A percentile compares a stretch with the other conserved stretches of the same genome.
Evolutionary conservation across 345 rosid genomes (phyloP).

Genomic region (Bruguiera sexangula): DNA sequence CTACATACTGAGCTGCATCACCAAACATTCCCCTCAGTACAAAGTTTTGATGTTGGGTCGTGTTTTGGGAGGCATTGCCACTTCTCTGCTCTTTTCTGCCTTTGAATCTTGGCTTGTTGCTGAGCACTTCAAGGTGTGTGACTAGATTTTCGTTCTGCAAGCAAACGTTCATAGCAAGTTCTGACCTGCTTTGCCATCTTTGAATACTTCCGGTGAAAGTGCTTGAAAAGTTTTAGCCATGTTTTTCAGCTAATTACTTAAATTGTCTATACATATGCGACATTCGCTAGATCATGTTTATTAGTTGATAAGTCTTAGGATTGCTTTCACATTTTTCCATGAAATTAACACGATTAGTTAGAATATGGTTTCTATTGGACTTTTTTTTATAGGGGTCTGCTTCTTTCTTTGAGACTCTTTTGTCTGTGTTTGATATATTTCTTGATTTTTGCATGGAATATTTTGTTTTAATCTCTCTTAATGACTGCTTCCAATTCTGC

Average conservation of each 20-base stretch:
- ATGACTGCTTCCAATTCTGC: constrained; percentile 1
- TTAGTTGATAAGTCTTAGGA: too few relatives aligned
- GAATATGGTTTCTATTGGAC: too few relatives aligned
- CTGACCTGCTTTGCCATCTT: not conserved
- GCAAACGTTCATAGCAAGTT: not conserved
- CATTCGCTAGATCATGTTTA: too few relatives aligned
- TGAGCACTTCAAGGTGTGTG: constrained; percentile 14
- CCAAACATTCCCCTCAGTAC: constrained; percentile 91
- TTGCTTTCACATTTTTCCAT: too few relatives aligned
- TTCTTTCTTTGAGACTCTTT: too few relatives aligned
- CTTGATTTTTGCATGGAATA: too few relatives aligned
- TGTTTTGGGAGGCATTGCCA: constrained; percentile 31
- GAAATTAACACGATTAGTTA: too few relatives aligned
- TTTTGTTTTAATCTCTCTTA: not conserved
- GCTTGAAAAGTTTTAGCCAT: not conserved
- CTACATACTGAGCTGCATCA: constrained; percentile 82
- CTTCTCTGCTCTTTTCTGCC: constrained; percentile 26
- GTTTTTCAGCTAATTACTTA: too few relatives aligned
- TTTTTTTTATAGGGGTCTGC: too few relatives aligned
- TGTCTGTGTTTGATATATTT: too few relatives aligned
- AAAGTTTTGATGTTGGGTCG: constrained; percentile 91
- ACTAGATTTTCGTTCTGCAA: not conserved
- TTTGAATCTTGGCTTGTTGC: constrained; percentile 21
- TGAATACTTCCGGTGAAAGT: not conserved
- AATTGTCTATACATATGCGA: too few relatives aligned